Conservation (phyloP, 768 basidiomycete genomes). For the Cyathus striatus region DNA sequence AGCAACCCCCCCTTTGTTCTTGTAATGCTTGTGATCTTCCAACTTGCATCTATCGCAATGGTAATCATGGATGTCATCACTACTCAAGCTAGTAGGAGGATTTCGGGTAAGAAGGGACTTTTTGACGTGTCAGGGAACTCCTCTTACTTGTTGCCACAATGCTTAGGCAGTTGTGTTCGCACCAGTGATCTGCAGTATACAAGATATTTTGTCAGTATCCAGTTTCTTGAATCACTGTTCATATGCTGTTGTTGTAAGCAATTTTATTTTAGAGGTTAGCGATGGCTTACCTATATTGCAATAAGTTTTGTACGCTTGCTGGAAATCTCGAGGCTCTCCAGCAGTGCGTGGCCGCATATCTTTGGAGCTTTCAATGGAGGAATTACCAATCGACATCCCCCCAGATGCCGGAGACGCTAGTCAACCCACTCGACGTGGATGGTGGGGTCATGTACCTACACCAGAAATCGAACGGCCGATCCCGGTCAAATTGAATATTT, state of each 20-base stretch:
- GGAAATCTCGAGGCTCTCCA: constrained; percentile 45
- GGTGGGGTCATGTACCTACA: constrained; percentile 49
- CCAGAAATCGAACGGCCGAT: constrained; percentile 11
- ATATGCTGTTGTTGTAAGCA: constrained; percentile 56
- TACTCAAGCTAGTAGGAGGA: constrained; percentile 32
- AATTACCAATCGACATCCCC: constrained; percentile 25
- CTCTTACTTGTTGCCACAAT: constrained; percentile 2
- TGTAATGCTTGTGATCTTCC: constrained; percentile 33
- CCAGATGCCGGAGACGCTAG: constrained; percentile 14
- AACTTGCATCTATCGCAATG: constrained; percentile 33
- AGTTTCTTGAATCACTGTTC: constrained; percentile 51
- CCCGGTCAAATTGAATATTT: not conserved
- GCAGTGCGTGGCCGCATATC: constrained; percentile 53
- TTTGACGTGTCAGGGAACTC: not conserved
- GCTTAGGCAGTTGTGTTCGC: constrained; percentile 49
- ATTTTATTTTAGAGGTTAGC: not conserved
- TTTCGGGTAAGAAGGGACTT: constrained; percentile 35
- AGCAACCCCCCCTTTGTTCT: constrained; percentile 54
- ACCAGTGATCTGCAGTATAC: constrained; percentile 27
- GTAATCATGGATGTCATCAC: constrained; percentile 35
- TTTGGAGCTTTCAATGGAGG: constrained; percentile 39
- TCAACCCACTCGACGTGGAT: constrained; percentile 30
- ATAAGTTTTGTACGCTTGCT: constrained; percentile 51
- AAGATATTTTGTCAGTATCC: constrained; percentile 39
- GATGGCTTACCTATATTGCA: not conserved